Conservation (phyloP, 2,329 filamentous ascomycete genomes). For the Cyphellophora attinorum region DNA sequence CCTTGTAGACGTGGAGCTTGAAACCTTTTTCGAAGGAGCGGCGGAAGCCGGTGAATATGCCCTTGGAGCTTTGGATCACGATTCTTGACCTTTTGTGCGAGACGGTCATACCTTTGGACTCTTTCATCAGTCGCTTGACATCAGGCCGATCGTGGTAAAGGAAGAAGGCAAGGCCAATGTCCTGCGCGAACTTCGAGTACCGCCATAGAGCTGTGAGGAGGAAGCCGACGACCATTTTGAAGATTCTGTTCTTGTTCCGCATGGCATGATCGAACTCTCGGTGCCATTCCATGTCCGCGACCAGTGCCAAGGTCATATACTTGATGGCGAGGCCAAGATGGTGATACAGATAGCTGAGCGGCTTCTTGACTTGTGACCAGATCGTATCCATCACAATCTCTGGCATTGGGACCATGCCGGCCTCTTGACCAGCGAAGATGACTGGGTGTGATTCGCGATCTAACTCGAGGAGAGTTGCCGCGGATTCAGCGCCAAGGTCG, state of each 20-base stretch:
- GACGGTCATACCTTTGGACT: slow-evolving; percentile 40
- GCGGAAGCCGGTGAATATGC: slow-evolving; percentile 42
- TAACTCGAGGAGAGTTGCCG: not conserved
- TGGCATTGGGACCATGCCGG: not conserved
- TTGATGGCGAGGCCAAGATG: slow-evolving; percentile 34
- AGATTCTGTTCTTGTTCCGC: slow-evolving; percentile 22
- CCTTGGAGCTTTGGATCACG: slow-evolving; percentile 38
- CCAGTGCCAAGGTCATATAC: slow-evolving; percentile 39
- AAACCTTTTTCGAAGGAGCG: slow-evolving; percentile 20
- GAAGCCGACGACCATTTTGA: slow-evolving; percentile 29
- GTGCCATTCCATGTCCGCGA: slow-evolving; percentile 44
- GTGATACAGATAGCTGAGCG: slow-evolving; percentile 33
- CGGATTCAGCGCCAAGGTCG: slow-evolving; percentile 35
- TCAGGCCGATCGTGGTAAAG: slow-evolving; percentile 40
- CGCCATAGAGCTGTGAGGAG: slow-evolving; percentile 40
- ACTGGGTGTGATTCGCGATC: not conserved
- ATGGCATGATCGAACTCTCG: slow-evolving; percentile 40
- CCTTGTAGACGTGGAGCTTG: slow-evolving; percentile 26
- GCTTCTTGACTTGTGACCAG: slow-evolving; percentile 19
- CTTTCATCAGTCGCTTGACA: slow-evolving; percentile 37
- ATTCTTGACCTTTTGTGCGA: slow-evolving; percentile 37
- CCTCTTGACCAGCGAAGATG: not conserved
- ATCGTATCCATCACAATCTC: not conserved
- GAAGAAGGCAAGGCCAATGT: slow-evolving; percentile 36
- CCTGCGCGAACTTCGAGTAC: slow-evolving; percentile 36